Base-by-base conservation (phyloP, 2,329 filamentous ascomycete species). In the Seiridium cupressi region DNA sequence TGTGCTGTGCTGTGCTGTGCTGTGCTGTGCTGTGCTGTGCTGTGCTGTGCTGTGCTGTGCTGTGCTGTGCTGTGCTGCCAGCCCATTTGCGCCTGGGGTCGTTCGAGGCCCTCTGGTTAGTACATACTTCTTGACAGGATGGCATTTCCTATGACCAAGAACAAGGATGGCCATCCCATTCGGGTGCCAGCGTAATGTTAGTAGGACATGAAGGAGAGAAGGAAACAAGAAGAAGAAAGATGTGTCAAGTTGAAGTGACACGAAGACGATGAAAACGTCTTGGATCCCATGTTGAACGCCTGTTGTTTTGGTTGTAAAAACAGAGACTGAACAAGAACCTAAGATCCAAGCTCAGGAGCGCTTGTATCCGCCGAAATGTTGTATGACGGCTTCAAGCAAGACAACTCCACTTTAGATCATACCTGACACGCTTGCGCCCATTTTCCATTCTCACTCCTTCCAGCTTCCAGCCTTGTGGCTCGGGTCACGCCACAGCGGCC, bases 231-330 rank as follows among this genome's bases (percentile, higher is more conserved):
- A 74, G 73, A 70, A 73, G 74, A 74, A 76, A 69, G 69, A 75
- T 77, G 76, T 71, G 76, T 81, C 84, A 87, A 81, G 87, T 90
- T 90, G 86, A 90, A 84, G 79, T 86, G 81, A 81, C 80, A 79
- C 80, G 70, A 75, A 84, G 79, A 84, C 77, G 80, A 80, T 75
- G 76, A 79, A 80, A 81, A 80, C 81, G 82, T 82, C 84, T 85
- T 88, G 85, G 85, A 85, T 86, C 85, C 85, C 77, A 80, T 84
- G 88, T 91, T 91, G 88, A 91, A 89, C 86, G 84, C 84, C 88
- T 81, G 79, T 83, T 88, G 86, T 90, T 91, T 91, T 90, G 85
- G 88, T 92, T 91, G 87, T 82, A 89, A 91, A 91, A 91, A 89
- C 86, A 89, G 83, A 84, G 85, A 89, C 83, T 86, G 85, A 84